phyloP scores from a whole-genome alignment of 78 protist species.

The Planoprotostelium fungivorum region DNA sequence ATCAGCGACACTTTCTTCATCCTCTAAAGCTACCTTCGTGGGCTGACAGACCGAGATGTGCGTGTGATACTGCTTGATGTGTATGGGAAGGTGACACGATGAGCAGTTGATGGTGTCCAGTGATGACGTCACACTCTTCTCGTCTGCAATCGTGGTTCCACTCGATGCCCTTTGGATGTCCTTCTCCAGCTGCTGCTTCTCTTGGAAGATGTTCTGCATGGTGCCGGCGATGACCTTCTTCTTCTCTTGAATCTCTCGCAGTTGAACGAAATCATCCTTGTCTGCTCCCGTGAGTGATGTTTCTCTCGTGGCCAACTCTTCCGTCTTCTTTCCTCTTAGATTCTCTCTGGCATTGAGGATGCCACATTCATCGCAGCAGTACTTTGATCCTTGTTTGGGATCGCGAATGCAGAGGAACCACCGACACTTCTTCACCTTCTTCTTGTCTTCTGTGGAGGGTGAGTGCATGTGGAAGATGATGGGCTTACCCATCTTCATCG shows the following conservation, averaged over 20 bases:
- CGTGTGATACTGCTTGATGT: not conserved
- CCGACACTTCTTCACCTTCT: conserved; percentile 13
- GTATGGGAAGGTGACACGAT: not conserved
- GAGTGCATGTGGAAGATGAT: not conserved
- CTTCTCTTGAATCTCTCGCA: not conserved
- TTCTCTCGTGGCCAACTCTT: not conserved
- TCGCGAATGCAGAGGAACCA: conserved; percentile 11
- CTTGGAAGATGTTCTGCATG: not conserved
- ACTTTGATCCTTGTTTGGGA: conserved; percentile 21
- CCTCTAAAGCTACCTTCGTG: not conserved
- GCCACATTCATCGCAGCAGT: conserved; percentile 50
- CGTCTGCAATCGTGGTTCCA: not conserved
- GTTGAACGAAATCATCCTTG: not conserved
- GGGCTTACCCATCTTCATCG: not conserved
- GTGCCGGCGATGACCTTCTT: not conserved
- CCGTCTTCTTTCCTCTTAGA: not conserved
- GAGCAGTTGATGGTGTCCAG: not conserved
- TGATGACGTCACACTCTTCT: not conserved
- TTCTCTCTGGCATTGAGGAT: conserved; percentile 34
- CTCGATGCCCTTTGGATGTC: not conserved
- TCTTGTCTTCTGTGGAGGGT: not conserved
- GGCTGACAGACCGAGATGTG: not conserved
- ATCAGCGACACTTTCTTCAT: no score
- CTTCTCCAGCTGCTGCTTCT: not conserved
- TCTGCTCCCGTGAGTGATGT: not conserved